Evolutionary conservation across 2,329 filamentous ascomycete genomes (phyloP).

Genomic region (Fusarium bulbicola): DNA sequence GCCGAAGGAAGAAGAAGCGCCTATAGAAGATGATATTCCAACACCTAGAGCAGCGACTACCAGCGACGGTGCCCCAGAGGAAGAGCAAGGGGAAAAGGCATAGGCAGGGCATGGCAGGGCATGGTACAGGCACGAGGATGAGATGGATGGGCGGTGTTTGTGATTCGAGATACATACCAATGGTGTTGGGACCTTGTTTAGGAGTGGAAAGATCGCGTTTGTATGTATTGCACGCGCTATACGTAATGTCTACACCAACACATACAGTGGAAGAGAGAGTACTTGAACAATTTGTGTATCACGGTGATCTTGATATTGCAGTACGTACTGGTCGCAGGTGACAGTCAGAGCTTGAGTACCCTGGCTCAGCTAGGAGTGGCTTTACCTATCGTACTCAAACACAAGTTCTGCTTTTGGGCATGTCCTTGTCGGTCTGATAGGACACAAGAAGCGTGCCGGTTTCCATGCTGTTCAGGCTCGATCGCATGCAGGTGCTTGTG

Average conservation of each 20-base stretch:
- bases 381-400: not conserved
- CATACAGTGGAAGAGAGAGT: slow-evolving; percentile 35
- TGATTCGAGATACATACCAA: slow-evolving; percentile 36
- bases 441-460: not conserved
- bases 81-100: slow-evolving; percentile 34
- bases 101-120: slow-evolving; percentile 25
- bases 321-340: not conserved
- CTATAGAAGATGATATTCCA: slow-evolving; percentile 30
- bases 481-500: not conserved
- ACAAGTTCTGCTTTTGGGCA: not conserved
- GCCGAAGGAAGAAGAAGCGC: slow-evolving; percentile 16
- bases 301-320: not conserved
- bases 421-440: not conserved
- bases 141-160: slow-evolving; percentile 24
- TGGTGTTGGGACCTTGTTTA: slow-evolving; percentile 35
- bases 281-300: slow-evolving; percentile 21
- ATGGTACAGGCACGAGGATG: slow-evolving; percentile 35
- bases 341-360: not conserved
- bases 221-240: slow-evolving; percentile 43
- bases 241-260: slow-evolving; percentile 52
- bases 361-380: not conserved
- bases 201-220: slow-evolving; percentile 21
- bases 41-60: slow-evolving; percentile 32
- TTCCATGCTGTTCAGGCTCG: not conserved
- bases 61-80: slow-evolving; percentile 20